A percentile compares a stretch with the other conserved stretches of the same genome.
Evolutionary conservation across 306 rosid species (phyloP).

Genomic region (Canavalia gladiata): DNA sequence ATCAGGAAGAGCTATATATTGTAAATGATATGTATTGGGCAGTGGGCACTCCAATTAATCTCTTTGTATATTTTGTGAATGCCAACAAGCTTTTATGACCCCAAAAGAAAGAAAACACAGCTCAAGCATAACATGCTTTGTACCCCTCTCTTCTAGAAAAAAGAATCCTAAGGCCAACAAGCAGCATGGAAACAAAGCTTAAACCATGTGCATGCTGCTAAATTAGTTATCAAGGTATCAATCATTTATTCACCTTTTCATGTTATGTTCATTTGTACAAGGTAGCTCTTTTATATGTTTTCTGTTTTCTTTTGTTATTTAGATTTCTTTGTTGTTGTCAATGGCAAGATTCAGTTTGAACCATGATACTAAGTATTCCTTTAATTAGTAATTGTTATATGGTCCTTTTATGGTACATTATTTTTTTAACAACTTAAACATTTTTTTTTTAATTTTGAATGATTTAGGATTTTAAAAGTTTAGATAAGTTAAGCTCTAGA

Average conservation of each 20-base stretch:
- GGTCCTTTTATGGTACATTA: too few species aligned
- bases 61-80: neutral
- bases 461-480: too few species aligned
- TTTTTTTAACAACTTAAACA: too few species aligned
- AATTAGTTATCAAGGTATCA: neutral
- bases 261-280: neutral
- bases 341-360: neutral
- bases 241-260: neutral
- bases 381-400: too few species aligned
- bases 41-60: slow-evolving; percentile 17
- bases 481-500: too few species aligned
- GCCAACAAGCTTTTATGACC: slow-evolving; percentile 33
- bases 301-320: too few species aligned
- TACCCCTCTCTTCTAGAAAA: neutral
- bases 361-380: too few species aligned
- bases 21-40: neutral
- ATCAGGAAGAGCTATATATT: slow-evolving; percentile 7
- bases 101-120: neutral
- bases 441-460: too few species aligned
- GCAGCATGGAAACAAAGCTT: slow-evolving; percentile 17
- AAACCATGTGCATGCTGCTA: slow-evolving; percentile 31
- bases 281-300: neutral
- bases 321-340: neutral
- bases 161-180: slow-evolving; percentile 1
- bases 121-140: neutral